phyloP scores from a whole-genome alignment of 2,329 filamentous ascomycete genomes.

The Thermothelomyces thermophilus region DNA sequence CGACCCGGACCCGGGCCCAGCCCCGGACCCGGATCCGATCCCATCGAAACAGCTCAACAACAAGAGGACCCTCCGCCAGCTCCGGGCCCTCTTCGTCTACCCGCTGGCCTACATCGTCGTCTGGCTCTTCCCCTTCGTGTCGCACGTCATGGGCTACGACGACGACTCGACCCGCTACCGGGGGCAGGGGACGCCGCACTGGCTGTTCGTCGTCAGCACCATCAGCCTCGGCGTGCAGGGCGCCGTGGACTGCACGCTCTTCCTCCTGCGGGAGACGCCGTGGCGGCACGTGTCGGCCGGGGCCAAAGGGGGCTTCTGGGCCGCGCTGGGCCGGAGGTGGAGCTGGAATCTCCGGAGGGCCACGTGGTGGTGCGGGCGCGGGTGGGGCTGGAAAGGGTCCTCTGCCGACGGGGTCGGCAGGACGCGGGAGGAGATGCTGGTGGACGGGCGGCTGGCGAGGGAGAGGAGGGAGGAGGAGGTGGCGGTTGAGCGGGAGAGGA shows the following conservation, averaged over 20 bases:
- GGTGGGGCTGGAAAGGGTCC: conserved; percentile 16
- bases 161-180: conserved; percentile 14
- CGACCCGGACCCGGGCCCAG: neutral
- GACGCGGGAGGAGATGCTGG: conserved; percentile 46
- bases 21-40: no score
- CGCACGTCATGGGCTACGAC: conserved; percentile 55
- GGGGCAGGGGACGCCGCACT: conserved; percentile 40
- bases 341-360: conserved; percentile 6
- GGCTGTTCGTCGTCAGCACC: conserved; percentile 47
- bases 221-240: conserved; percentile 60
- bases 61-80: conserved; percentile 57
- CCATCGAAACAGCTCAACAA: conserved; percentile 24
- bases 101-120: conserved; percentile 64
- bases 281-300: conserved; percentile 49
- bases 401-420: conserved; percentile 32
- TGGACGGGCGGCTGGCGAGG: conserved; percentile 44
- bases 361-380: conserved; percentile 21
- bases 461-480: conserved; percentile 43
- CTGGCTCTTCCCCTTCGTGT: conserved; percentile 66
- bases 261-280: conserved; percentile 62
- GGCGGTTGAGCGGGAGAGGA: conserved; percentile 27
- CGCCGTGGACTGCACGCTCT: conserved; percentile 60
- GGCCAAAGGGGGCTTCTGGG: conserved; percentile 28
- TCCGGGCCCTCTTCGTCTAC: conserved; percentile 69
- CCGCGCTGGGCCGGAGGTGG: conserved; percentile 24